phyloP scores from a whole-genome alignment of 2,329 filamentous ascomycete species.

The Zarea fungicola region DNA sequence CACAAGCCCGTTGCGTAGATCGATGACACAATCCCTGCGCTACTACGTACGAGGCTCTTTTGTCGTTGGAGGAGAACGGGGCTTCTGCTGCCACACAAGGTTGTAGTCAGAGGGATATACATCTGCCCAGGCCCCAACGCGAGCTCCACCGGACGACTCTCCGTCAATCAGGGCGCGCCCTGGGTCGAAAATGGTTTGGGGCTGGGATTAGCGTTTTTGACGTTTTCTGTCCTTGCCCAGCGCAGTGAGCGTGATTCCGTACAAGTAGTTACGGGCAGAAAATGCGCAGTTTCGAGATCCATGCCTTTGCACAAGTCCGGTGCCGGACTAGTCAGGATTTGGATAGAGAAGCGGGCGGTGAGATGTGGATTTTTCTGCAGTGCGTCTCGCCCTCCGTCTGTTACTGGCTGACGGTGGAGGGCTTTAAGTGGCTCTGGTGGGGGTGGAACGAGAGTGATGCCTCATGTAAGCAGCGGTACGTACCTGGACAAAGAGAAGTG shows the following conservation, averaged over 20 bases:
- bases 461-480: conserved; percentile 6
- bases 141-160: conserved; percentile 11
- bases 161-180: conserved; percentile 13
- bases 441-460: background rate
- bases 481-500: too few species aligned
- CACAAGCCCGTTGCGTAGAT: conserved; percentile 13
- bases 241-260: background rate
- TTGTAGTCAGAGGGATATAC: conserved; percentile 3
- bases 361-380: conserved; percentile 1
- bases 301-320: background rate
- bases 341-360: conserved; percentile 12
- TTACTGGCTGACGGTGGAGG: background rate
- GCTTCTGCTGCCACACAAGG: conserved; percentile 10
- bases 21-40: conserved; percentile 14
- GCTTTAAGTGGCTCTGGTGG: background rate
- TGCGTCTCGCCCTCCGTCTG: background rate
- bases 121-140: conserved; percentile 12
- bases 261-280: background rate
- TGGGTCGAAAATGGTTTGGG: background rate
- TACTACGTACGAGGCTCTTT: conserved; percentile 14
- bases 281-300: conserved; percentile 4
- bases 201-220: conserved; percentile 3
- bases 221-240: too few species aligned
- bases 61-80: conserved; percentile 10
- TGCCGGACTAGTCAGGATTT: background rate